phyloP scores from a whole-genome alignment of 2,329 filamentous ascomycete genomes.

The Colletotrichum somersetense region DNA sequence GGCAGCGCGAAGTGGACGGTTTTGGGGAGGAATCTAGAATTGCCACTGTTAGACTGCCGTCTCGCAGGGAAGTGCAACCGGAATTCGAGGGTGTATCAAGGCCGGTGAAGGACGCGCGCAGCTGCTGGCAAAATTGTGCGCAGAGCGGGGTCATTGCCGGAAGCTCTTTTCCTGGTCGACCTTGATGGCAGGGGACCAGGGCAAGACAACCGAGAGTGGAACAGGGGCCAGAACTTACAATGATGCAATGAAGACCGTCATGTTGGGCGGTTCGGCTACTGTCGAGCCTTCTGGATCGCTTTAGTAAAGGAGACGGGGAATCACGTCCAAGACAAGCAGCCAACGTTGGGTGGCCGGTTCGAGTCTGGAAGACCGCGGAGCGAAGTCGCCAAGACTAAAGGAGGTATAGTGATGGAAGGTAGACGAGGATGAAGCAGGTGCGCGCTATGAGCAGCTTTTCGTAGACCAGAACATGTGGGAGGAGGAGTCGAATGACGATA shows the following conservation, averaged over 20 bases:
- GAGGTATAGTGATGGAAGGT: neutral
- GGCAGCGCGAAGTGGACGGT: constrained; percentile 88
- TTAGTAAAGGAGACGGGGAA: neutral
- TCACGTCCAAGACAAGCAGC: neutral
- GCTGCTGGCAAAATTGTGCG: neutral
- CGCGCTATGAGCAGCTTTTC: constrained; percentile 29
- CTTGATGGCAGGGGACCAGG: constrained; percentile 4
- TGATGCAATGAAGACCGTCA: constrained; percentile 66
- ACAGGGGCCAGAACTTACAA: constrained; percentile 53
- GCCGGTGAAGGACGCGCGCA: neutral
- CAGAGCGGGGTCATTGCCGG: constrained; percentile 11
- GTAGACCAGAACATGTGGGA: constrained; percentile 31
- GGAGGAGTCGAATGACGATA: neutral
- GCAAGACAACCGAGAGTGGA: constrained; percentile 5
- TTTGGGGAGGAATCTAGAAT: constrained; percentile 85
- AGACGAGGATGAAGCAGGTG: constrained; percentile 3
- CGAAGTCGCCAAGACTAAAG: neutral
- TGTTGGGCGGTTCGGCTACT: constrained; percentile 49
- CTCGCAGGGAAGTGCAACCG: neutral
- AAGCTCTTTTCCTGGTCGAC: neutral
- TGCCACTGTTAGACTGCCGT: constrained; percentile 13
- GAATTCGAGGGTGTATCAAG: neutral
- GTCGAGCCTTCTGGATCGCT: constrained; percentile 1
- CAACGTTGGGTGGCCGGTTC: neutral
- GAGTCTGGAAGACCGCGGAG: neutral